Percentiles rank a stretch among this genome's conserved stretches.
Evolutionary conservation across 495 filamentous ascomycete species (phyloP).

Genomic region (Chlorociboria aeruginascens): DNA sequence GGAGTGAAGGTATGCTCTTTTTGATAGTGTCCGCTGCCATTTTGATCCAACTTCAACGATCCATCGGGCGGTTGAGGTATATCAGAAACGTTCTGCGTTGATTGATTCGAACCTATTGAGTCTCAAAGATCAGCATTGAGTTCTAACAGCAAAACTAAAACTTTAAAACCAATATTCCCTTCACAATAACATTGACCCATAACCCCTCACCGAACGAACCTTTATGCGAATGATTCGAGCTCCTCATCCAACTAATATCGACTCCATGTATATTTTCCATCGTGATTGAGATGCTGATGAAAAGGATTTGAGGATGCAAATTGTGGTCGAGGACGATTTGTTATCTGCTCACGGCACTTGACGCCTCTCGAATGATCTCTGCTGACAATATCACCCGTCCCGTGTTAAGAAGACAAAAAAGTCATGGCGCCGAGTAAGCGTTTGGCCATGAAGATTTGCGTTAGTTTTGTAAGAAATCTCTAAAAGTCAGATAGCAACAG

Average conservation of each 20-base stretch:
- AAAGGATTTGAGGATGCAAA: neutral
- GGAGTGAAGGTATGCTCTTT: neutral
- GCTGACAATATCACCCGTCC: too few relatives aligned
- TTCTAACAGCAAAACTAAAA: too few relatives aligned
- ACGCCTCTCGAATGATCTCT: too few relatives aligned
- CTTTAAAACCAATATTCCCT: too few relatives aligned
- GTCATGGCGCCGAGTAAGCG: too few relatives aligned
- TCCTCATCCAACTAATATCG: conserved; percentile 53
- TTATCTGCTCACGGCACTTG: neutral
- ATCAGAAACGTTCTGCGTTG: too few relatives aligned
- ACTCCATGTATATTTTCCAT: conserved; percentile 56
- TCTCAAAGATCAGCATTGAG: neutral
- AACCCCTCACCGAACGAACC: conserved; percentile 5
- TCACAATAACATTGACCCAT: too few relatives aligned
- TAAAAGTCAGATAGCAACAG: too few relatives aligned
- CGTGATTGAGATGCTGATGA: neutral
- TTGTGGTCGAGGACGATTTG: neutral
- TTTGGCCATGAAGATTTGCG: too few relatives aligned
- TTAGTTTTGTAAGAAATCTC: too few relatives aligned
- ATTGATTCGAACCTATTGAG: too few relatives aligned
- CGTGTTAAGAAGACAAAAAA: too few relatives aligned
- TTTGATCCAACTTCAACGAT: conserved; percentile 6
- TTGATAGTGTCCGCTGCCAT: conserved; percentile 9
- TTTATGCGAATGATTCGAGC: conserved; percentile 8
- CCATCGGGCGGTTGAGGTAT: neutral